Percentiles rank a stretch among this genome's conserved stretches.
These are phyloP conservation scores for Zymoseptoria passerinii DNA, from an alignment of 2,329 filamentous ascomycete genomes.

Conservation along the genomic window DNA sequence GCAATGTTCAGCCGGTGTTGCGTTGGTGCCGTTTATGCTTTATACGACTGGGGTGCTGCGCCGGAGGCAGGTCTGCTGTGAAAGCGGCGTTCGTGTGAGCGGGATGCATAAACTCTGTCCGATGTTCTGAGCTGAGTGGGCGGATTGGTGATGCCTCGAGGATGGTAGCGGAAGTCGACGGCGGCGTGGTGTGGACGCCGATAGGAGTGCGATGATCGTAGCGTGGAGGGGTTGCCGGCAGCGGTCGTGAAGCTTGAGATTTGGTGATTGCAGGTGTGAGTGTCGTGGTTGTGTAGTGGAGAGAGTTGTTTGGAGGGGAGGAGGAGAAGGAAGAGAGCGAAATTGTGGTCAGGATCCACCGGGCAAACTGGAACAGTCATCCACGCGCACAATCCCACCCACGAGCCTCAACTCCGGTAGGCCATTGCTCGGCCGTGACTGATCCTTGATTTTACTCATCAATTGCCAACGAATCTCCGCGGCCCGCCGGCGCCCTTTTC, in stretches of 20 bases:
- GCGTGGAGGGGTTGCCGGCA: slow-evolving; percentile 5
- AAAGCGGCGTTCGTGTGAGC: slow-evolving; percentile 79
- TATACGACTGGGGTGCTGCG: slow-evolving; percentile 87
- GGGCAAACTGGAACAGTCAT: neutral
- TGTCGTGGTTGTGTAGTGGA: neutral
- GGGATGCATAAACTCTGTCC: slow-evolving; percentile 87
- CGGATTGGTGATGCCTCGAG: slow-evolving; percentile 14
- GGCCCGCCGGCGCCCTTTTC: neutral
- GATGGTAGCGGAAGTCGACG: slow-evolving; percentile 13
- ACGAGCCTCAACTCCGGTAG: neutral
- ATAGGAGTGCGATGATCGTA: neutral
- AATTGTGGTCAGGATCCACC: neutral
- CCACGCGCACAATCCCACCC: neutral
- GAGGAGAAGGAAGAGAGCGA: neutral
- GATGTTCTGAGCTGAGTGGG: slow-evolving; percentile 10
- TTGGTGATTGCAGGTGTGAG: slow-evolving; percentile 1
- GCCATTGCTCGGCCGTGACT: neutral
- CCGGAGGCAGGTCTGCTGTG: slow-evolving; percentile 86
- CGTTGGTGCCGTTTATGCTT: slow-evolving; percentile 81
- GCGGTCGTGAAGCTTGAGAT: neutral
- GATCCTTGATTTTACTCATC: neutral
- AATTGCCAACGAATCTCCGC: neutral
- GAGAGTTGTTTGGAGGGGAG: neutral
- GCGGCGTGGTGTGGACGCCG: slow-evolving; percentile 12
- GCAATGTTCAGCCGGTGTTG: slow-evolving; percentile 69